Base-by-base conservation (phyloP, 106 monocot genomes). In the Amphibolis antarctica region DNA sequence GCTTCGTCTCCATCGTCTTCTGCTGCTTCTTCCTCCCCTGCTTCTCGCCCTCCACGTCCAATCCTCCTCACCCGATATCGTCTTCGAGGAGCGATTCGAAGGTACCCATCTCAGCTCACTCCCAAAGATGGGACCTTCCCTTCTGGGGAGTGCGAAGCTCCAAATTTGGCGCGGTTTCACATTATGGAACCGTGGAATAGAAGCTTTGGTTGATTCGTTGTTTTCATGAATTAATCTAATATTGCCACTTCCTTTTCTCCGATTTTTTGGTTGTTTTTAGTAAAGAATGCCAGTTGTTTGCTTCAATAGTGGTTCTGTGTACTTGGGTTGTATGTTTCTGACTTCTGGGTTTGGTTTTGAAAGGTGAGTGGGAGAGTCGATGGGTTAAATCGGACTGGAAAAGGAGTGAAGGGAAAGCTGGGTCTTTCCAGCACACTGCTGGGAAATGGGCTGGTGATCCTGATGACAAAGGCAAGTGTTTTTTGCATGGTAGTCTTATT, bases 361-460 rank as follows among this genome's bases (percentile, higher is more conserved):
- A 67, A 98, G 96, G 91, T 80, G 96, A 76, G 59, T 98, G 96
- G 96, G 73, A 80, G 67, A 78, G 68, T 44, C 80, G 78, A 42
- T 98, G 96, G 96, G 84, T 90, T 14, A 87, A 81, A 67, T 98
- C 96, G 22, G 96, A 98, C 77, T 98, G 96, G 96, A 98, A 98
- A 76, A 90, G 44, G 74, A 98, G 82, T 58, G 90, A 98, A 80
- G 90, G 90, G 27, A 98, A 98, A 74, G 96, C 96, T 72, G 96
- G 90, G 29, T 80, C 82, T 3, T 98, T 98, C 46, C 87, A 82
- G 72, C 90, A 98, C 65, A 85, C 96, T 18, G 84, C 90, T 19
- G 96, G 96, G 53, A 90, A 75, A 48, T 98, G 87, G 84, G 25
- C 96, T 59, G 96, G 80, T 58, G 96, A 98, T 74, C 96, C 86